Conservation (phyloP, 1,284 basidiomycete species). For the Tylopilus sp. region DNA sequence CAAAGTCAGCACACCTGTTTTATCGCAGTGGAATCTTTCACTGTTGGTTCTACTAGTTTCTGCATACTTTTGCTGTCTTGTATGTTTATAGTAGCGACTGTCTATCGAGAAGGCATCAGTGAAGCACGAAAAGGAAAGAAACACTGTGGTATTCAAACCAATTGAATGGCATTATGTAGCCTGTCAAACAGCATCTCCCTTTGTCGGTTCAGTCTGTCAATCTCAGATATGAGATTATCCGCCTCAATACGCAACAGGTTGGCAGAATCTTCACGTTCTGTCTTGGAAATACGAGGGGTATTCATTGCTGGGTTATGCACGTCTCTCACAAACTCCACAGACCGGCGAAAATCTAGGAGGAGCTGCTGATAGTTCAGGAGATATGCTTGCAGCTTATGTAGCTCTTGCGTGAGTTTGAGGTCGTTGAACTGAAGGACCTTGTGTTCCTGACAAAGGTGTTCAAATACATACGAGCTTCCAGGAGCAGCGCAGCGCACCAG, state of each 20-base stretch:
- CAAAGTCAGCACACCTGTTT: conserved; percentile 35
- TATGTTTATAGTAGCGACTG: conserved; percentile 38
- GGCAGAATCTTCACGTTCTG: conserved; percentile 22
- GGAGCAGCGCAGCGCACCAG: conserved; percentile 36
- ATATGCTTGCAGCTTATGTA: conserved; percentile 52
- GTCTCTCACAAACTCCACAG: conserved; percentile 44
- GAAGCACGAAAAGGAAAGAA: background rate
- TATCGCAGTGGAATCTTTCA: conserved; percentile 49
- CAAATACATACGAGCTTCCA: background rate
- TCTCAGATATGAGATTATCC: conserved; percentile 41
- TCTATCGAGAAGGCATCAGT: conserved; percentile 31
- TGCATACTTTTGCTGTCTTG: conserved; percentile 45
- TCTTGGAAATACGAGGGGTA: conserved; percentile 10
- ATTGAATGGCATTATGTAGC: conserved; percentile 48
- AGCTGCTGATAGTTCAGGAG: conserved; percentile 49
- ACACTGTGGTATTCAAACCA: conserved; percentile 29
- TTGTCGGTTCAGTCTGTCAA: conserved; percentile 41
- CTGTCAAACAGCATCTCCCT: conserved; percentile 44
- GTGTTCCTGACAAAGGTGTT: conserved; percentile 37
- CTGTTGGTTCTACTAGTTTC: conserved; percentile 42
- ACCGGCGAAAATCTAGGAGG: conserved; percentile 48
- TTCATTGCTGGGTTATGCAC: conserved; percentile 45
- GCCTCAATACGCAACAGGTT: conserved; percentile 42
- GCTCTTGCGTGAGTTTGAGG: conserved; percentile 41
- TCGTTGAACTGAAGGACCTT: conserved; percentile 38